Evolutionary conservation across 225 moss, liverwort and hornwort species (phyloP).

Genomic region (Pleurozium schreberi): DNA sequence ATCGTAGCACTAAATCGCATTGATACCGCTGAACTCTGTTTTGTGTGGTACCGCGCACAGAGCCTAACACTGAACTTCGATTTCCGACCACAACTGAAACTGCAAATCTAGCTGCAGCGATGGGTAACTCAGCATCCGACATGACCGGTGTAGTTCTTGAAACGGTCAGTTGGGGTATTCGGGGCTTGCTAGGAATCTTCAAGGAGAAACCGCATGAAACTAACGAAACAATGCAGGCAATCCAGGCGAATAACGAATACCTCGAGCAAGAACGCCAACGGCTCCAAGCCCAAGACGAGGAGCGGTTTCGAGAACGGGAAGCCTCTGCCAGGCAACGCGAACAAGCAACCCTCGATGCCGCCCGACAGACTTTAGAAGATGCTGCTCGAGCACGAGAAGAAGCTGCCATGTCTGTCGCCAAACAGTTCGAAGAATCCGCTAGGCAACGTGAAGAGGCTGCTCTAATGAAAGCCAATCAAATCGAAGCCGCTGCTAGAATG

Average conservation of each 20-base stretch:
- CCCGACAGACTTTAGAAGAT: not conserved
- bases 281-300: not conserved
- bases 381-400: not conserved
- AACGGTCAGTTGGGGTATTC: fast-evolving
- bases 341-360: not conserved
- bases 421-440: too few species aligned
- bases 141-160: not conserved
- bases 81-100: not conserved
- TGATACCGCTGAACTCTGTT: not conserved
- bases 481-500: not conserved
- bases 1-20: too few species aligned
- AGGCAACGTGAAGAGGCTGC: not conserved
- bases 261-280: not conserved
- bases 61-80: not conserved
- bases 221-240: not conserved
- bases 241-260: not conserved
- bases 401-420: too few species aligned
- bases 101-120: not conserved
- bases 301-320: not conserved
- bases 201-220: not conserved
- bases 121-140: not conserved
- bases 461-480: not conserved
- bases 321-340: not conserved
- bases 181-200: not conserved
- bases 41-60: not conserved